Conservation (phyloP, 352 stramenopile species). For the Phytophthora vignae region DNA sequence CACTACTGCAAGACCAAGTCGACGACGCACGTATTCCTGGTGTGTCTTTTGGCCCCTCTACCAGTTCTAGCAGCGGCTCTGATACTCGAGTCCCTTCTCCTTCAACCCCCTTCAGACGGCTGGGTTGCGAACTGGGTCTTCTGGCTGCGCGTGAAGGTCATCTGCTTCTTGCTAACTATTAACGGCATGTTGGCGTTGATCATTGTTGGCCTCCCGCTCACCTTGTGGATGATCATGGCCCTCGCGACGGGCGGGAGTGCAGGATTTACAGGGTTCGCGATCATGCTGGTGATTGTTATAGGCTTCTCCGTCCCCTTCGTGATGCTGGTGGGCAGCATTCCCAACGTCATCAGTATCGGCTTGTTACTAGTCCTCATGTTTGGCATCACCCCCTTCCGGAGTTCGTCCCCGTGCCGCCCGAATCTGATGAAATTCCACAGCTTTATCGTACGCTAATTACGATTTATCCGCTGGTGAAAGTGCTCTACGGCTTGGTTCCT, state of each 20-base stretch:
- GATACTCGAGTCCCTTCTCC: conserved; percentile 1
- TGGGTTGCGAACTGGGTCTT: conserved; percentile 27
- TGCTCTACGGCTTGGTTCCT: conserved; percentile 9
- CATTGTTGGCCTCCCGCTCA: neutral
- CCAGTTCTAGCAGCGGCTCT: neutral
- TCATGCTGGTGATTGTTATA: neutral
- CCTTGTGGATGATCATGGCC: neutral
- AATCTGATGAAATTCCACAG: neutral
- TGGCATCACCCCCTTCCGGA: neutral
- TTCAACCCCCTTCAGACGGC: conserved; percentile 7
- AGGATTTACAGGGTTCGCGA: conserved; percentile 1
- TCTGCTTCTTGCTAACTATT: neutral
- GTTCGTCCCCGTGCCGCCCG: neutral
- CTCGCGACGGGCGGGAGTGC: neutral
- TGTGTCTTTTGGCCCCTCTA: conserved; percentile 3
- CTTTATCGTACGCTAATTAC: neutral
- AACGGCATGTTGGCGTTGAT: neutral
- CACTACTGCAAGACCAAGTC: conserved; percentile 17
- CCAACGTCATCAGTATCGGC: neutral
- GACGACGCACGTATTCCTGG: neutral
- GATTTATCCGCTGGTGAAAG: conserved; percentile 7
- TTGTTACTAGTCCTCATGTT: conserved; percentile 5
- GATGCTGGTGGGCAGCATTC: neutral
- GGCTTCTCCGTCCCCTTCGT: conserved; percentile 13
- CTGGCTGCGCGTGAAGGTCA: neutral